Percentiles rank a stretch among this genome's conserved stretches.
Conservation (phyloP, 2,329 filamentous ascomycete genomes). For the Mollisia scopiformis region DNA sequence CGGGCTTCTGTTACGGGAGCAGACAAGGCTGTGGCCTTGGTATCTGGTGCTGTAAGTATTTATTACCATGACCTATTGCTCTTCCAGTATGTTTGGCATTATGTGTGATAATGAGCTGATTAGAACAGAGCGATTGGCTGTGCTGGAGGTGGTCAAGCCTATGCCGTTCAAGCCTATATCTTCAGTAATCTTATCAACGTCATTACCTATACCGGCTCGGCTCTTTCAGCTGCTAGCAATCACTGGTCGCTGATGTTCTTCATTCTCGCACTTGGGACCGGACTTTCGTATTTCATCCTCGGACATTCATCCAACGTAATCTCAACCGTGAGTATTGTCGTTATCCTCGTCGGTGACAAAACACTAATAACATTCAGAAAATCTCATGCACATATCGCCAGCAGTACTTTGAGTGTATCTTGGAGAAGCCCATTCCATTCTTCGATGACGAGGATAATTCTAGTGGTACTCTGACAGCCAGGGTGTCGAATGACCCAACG, state of each 20-base stretch:
- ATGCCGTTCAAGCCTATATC: conserved; percentile 40
- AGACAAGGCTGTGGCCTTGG: conserved; percentile 52
- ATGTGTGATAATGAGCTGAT: not conserved
- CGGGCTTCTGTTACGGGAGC: conserved; percentile 59
- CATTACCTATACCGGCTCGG: conserved; percentile 24
- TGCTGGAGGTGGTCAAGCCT: conserved; percentile 31
- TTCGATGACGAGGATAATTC: conserved; percentile 50
- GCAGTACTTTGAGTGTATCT: conserved; percentile 48
- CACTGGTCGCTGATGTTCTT: conserved; percentile 56
- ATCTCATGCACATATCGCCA: conserved; percentile 43
- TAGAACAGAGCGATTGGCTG: conserved; percentile 16
- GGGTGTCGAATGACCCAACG: conserved; percentile 51
- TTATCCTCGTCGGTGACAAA: not conserved
- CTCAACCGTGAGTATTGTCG: conserved; percentile 34
- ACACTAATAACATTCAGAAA: conserved; percentile 27
- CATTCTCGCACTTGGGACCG: conserved; percentile 44
- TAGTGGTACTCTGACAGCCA: conserved; percentile 49
- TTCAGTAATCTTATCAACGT: conserved; percentile 39
- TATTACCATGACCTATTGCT: no score
- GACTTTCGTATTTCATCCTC: conserved; percentile 37
- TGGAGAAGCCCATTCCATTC: conserved; percentile 45
- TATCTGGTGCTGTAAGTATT: conserved; percentile 51
- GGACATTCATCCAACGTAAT: conserved; percentile 44
- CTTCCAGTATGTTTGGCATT: no score
- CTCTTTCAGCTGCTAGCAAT: conserved; percentile 37